Evolutionary conservation across 2,329 filamentous ascomycete species (phyloP).

Genomic region (Pseudocercospora ulei): DNA sequence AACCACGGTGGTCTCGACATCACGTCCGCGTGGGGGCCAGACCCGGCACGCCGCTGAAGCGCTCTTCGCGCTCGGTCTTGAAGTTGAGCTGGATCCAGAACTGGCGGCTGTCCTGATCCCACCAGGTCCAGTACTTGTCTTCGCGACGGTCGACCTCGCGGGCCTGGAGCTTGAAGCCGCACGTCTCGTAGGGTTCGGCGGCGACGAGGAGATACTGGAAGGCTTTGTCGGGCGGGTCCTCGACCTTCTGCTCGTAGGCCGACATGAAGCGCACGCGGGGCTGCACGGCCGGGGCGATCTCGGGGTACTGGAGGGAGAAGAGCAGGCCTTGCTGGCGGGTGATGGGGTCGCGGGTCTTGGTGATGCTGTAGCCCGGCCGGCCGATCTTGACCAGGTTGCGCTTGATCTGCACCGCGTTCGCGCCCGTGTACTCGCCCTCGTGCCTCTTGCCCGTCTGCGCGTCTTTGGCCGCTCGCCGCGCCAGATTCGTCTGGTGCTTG

Average conservation of each 20-base stretch:
- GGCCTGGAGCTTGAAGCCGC: conserved; percentile 89
- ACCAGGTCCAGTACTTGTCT: conserved; percentile 85
- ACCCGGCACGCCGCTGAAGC: conserved; percentile 60
- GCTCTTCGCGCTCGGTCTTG: conserved; percentile 93
- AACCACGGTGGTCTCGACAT: too few relatives aligned
- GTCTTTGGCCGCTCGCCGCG: conserved; percentile 87
- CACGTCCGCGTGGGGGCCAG: conserved; percentile 43
- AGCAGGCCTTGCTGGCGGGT: conserved; percentile 80
- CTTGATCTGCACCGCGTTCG: conserved; percentile 60
- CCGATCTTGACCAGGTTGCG: conserved; percentile 91
- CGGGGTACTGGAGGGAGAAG: conserved; percentile 94
- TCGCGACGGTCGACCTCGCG: conserved; percentile 84
- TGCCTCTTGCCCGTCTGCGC: conserved; percentile 70
- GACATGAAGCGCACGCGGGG: conserved; percentile 95
- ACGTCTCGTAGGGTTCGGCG: conserved; percentile 96
- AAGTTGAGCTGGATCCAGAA: conserved; percentile 98
- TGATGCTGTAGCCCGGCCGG: conserved; percentile 93
- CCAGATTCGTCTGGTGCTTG: conserved; percentile 98
- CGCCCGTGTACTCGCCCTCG: conserved; percentile 55
- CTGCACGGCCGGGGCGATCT: conserved; percentile 63
- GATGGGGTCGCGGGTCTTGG: conserved; percentile 81
- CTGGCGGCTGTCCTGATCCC: conserved; percentile 89
- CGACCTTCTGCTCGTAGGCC: conserved; percentile 88
- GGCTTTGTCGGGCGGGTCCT: conserved; percentile 80
- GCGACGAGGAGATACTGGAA: conserved; percentile 93